phyloP scores from a whole-genome alignment of 2,329 filamentous ascomycete species.

The Trichoderma asperellum region DNA sequence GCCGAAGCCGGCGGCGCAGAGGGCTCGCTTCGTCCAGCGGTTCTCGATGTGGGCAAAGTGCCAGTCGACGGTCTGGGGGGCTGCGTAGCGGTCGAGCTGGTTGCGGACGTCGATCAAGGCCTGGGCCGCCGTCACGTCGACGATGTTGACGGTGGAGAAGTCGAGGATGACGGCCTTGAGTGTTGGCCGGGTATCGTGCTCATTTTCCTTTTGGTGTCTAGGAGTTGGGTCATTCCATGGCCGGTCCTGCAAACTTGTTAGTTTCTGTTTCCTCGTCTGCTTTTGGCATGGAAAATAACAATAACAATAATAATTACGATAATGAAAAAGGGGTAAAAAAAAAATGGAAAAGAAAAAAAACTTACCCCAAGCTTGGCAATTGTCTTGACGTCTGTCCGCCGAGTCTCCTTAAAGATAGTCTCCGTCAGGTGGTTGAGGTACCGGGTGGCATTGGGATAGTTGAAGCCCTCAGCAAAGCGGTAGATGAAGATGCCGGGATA shows the following conservation, averaged over 20 bases:
- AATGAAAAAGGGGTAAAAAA: too few species aligned
- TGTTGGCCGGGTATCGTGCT: conserved; percentile 49
- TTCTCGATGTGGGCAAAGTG: conserved; percentile 58
- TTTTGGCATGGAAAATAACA: too few species aligned
- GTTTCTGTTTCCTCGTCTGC: background rate
- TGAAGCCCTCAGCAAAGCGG: conserved; percentile 59
- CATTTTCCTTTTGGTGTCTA: conserved; percentile 39
- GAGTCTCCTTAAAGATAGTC: conserved; percentile 51
- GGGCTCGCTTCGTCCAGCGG: conserved; percentile 60
- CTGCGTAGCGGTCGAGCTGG: conserved; percentile 56
- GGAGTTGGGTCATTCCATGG: conserved; percentile 61
- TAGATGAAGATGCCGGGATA: conserved; percentile 61
- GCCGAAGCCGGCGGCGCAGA: conserved; percentile 59
- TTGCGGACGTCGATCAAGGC: conserved; percentile 58
- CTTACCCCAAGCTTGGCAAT: conserved; percentile 44
- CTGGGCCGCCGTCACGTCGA: conserved; percentile 61
- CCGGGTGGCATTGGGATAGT: conserved; percentile 58
- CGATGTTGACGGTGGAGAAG: conserved; percentile 58
- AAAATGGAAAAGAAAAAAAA: too few species aligned
- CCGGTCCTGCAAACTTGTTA: conserved; percentile 45
- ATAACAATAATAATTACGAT: too few species aligned
- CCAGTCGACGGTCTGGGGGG: conserved; percentile 52
- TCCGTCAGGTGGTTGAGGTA: conserved; percentile 56
- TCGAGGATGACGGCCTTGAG: conserved; percentile 61
- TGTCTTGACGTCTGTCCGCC: conserved; percentile 49